Conservation (phyloP, 1,284 basidiomycete species). For the Sparassis latifolia region DNA sequence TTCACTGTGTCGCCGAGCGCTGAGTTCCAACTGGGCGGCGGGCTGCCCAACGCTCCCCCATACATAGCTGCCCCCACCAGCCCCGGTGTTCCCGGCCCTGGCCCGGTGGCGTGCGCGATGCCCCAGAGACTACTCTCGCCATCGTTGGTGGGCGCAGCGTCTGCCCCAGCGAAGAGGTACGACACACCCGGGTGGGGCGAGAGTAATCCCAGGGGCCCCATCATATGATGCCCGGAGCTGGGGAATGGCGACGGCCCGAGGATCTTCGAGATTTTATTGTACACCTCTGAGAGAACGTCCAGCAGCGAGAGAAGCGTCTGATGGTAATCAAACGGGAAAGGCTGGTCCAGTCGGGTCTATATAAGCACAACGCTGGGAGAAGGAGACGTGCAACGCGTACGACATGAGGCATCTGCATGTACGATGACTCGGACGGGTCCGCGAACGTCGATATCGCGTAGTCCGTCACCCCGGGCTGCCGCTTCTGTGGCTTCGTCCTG, state of each 20-base stretch:
- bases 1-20: conserved; percentile 64
- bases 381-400: conserved; percentile 32
- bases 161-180: conserved; percentile 54
- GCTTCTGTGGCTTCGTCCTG: conserved; percentile 45
- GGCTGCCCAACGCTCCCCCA: conserved; percentile 37
- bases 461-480: conserved; percentile 49
- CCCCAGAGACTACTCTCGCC: conserved; percentile 57
- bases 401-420: conserved; percentile 70
- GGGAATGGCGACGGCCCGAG: conserved; percentile 73
- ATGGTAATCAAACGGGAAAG: conserved; percentile 81
- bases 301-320: conserved; percentile 81
- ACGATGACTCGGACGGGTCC: conserved; percentile 61
- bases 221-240: conserved; percentile 60
- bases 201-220: conserved; percentile 66
- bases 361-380: background rate
- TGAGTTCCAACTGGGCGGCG: conserved; percentile 54
- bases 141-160: conserved; percentile 27
- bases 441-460: conserved; percentile 48
- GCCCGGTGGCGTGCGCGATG: conserved; percentile 50
- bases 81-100: conserved; percentile 4
- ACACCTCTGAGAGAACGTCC: conserved; percentile 81
- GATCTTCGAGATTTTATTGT: conserved; percentile 76
- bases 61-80: conserved; percentile 20
- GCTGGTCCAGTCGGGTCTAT: conserved; percentile 34
- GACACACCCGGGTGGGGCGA: conserved; percentile 77